Conservation (phyloP, 2,329 filamentous ascomycete genomes). For the Fusarium sp. region DNA sequence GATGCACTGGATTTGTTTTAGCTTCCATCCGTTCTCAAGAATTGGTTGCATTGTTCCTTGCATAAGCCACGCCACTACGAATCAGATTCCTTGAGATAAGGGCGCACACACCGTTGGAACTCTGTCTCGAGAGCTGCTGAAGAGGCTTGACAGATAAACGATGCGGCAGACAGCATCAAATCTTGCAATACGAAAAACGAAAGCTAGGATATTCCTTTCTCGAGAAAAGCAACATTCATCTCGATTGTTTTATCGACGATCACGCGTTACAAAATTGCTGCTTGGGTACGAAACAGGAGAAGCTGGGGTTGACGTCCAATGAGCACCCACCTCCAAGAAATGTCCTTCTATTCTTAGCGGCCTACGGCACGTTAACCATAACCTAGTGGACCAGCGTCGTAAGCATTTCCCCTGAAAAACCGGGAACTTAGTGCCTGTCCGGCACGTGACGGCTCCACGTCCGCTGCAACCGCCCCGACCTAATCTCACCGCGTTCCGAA, state of each 20-base stretch:
- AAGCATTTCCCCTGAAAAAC: slow-evolving; percentile 40
- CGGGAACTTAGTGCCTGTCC: slow-evolving; percentile 24
- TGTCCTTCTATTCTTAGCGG: slow-evolving; percentile 37
- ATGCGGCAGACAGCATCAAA: neutral
- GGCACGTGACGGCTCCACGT: slow-evolving; percentile 33
- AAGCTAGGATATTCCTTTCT: neutral
- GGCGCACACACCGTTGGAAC: neutral
- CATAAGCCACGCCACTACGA: slow-evolving; percentile 18
- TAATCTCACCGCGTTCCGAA: slow-evolving; percentile 39
- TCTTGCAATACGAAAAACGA: slow-evolving; percentile 8
- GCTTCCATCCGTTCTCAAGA: slow-evolving; percentile 2
- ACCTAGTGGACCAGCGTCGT: slow-evolving; percentile 25
- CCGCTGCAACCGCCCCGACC: slow-evolving; percentile 30
- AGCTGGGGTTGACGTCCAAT: slow-evolving; percentile 32
- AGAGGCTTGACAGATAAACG: neutral
- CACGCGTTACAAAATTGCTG: slow-evolving; percentile 36
- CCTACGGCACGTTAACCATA: slow-evolving; percentile 19
- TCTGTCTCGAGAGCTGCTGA: neutral
- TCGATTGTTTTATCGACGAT: slow-evolving; percentile 30
- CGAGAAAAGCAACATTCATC: slow-evolving; percentile 12
- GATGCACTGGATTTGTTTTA: slow-evolving; percentile 10
- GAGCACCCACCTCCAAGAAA: slow-evolving; percentile 4
- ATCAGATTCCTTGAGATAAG: neutral
- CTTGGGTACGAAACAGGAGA: slow-evolving; percentile 37
- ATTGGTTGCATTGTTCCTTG: slow-evolving; percentile 25